Evolutionary conservation across 73 alveolate genomes (phyloP).

Genomic region (Effrenium voratum): DNA sequence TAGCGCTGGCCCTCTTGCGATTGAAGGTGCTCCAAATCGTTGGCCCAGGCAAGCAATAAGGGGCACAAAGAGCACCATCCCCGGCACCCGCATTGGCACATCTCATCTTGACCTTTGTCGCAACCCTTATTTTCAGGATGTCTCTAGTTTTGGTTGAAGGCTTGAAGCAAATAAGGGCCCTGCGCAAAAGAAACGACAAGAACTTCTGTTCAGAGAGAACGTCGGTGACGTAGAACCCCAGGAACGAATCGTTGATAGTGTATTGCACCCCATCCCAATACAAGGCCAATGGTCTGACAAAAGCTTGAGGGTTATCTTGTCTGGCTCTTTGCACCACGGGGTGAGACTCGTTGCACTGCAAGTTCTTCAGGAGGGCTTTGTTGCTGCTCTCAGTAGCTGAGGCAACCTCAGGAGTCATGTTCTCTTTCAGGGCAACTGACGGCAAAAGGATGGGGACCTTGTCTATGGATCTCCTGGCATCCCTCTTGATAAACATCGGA

Average conservation of each 20-base stretch:
- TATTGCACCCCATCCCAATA: slow-evolving; percentile 63
- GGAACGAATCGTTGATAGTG: slow-evolving; percentile 35
- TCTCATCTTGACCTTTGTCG: background rate
- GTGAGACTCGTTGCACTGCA: background rate
- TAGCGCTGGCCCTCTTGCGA: background rate
- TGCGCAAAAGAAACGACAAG: background rate
- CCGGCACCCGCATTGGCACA: background rate
- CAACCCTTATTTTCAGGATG: background rate
- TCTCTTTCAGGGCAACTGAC: background rate
- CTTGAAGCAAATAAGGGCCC: background rate
- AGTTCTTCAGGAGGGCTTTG: background rate
- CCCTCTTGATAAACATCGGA: slow-evolving; percentile 4
- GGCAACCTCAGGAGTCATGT: background rate
- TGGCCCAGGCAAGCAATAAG: background rate
- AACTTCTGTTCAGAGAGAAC: slow-evolving; percentile 5
- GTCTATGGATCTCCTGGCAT: background rate
- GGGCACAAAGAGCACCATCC: background rate
- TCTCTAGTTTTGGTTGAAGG: too few relatives aligned
- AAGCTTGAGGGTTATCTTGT: background rate
- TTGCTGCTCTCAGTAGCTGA: background rate
- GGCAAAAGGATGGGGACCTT: background rate
- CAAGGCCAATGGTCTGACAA: background rate
- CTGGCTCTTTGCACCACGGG: background rate
- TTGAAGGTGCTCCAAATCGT: background rate
- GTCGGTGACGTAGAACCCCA: slow-evolving; percentile 54